A percentile compares a stretch with the other conserved stretches of the same genome.
These are phyloP conservation scores for Hyphodiscus hymeniophilus DNA, from an alignment of 495 filamentous ascomycete species.

Conservation along the genomic window DNA sequence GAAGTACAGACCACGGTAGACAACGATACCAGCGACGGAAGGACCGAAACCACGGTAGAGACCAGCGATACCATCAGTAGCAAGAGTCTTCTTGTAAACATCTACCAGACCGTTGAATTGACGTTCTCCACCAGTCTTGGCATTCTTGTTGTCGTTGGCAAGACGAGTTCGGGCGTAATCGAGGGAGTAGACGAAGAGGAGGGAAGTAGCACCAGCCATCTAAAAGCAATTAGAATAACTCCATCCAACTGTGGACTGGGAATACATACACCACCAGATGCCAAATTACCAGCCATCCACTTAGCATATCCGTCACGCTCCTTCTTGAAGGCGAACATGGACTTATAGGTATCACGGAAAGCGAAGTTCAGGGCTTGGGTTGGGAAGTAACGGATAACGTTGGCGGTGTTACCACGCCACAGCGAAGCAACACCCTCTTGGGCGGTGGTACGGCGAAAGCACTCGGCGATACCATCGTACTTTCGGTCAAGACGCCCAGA, in stretches of 20 bases:
- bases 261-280: conserved; percentile 93
- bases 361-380: conserved; percentile 99
- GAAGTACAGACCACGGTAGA: conserved; percentile 99
- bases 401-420: conserved; percentile 99
- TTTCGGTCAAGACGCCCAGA: conserved; percentile 94
- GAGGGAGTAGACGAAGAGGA: conserved; percentile 99
- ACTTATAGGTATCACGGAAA: conserved; percentile 99
- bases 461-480: conserved; percentile 89
- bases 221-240: conserved; percentile 33
- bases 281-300: conserved; percentile 99
- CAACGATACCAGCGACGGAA: conserved; percentile 95
- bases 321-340: conserved; percentile 99
- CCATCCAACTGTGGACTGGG: not conserved
- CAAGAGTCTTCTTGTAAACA: conserved; percentile 99
- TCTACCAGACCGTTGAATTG: conserved; percentile 99
- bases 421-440: conserved; percentile 79
- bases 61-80: conserved; percentile 95
- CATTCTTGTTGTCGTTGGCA: conserved; percentile 97
- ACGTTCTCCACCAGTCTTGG: conserved; percentile 93
- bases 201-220: conserved; percentile 98
- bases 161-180: conserved; percentile 99
- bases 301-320: conserved; percentile 94
- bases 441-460: conserved; percentile 81
- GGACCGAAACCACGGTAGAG: conserved; percentile 99
- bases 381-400: conserved; percentile 99